Conservation (phyloP, 306 rosid genomes). For the Hippophae rhamnoides region DNA sequence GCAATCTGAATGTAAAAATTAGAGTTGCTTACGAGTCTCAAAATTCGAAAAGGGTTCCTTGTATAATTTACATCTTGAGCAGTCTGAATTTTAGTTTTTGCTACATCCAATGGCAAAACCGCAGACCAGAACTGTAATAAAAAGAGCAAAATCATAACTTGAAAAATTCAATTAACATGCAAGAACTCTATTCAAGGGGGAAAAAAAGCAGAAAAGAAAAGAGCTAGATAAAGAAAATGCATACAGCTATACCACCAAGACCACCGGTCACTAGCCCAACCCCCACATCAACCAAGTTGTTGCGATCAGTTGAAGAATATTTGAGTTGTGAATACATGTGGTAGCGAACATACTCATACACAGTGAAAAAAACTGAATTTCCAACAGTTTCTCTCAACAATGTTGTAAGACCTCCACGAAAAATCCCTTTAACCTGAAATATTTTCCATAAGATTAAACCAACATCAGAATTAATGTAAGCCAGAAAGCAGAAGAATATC, state of each 20-base stretch:
- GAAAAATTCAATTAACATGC: constrained; percentile 3
- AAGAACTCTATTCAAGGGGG: background rate
- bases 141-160: constrained; percentile 3
- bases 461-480: constrained; percentile 13
- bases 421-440: constrained; percentile 78
- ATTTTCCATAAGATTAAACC: constrained; percentile 31
- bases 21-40: constrained; percentile 44
- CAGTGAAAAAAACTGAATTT: constrained; percentile 56
- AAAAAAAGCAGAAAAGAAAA: background rate
- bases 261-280: constrained; percentile 83
- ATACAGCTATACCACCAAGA: constrained; percentile 72
- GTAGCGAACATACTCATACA: constrained; percentile 68
- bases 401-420: constrained; percentile 65
- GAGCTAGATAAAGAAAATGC: constrained; percentile 28
- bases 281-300: constrained; percentile 63
- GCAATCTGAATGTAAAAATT: background rate
- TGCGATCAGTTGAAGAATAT: constrained; percentile 35
- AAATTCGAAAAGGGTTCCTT: constrained; percentile 63
- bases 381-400: constrained; percentile 71
- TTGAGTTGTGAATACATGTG: constrained; percentile 56
- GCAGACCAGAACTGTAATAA: constrained; percentile 75
- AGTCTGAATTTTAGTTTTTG: constrained; percentile 89
- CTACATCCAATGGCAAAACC: constrained; percentile 88
- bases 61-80: constrained; percentile 38
- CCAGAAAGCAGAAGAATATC: constrained; percentile 26